A percentile compares a stretch with the other conserved stretches of the same genome.
These are phyloP conservation scores for Piper longum DNA, from an alignment of 164 flowering plant genomes.

Conservation along the genomic window DNA sequence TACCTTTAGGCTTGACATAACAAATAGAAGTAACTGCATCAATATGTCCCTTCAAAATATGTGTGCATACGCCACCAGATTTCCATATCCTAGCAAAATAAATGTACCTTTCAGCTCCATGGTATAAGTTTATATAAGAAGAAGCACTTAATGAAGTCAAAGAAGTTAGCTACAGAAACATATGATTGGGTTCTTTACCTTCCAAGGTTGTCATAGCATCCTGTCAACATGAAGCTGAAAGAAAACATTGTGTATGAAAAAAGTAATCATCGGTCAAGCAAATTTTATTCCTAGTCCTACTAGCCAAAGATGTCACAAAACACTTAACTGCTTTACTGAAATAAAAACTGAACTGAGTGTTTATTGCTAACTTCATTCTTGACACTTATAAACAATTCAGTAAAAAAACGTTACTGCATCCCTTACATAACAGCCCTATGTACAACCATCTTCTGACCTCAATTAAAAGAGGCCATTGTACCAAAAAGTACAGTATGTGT, in stretches of 20 bases:
- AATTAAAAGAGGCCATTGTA: too few relatives aligned
- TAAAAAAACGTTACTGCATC: too few relatives aligned
- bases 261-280: too few relatives aligned
- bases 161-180: background rate
- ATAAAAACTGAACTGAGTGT: too few relatives aligned
- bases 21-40: conserved; percentile 62
- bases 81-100: conserved; percentile 60
- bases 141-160: background rate
- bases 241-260: conserved; percentile 3
- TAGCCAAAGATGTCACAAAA: background rate
- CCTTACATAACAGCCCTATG: too few relatives aligned
- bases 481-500: too few relatives aligned
- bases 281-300: background rate
- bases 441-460: too few relatives aligned
- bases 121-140: background rate
- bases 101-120: background rate
- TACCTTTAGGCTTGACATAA: conserved; percentile 49
- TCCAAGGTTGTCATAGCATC: conserved; percentile 83
- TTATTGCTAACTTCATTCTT: too few relatives aligned
- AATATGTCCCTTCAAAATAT: conserved; percentile 68
- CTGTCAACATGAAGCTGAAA: conserved; percentile 76
- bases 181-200: conserved; percentile 35
- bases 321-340: background rate
- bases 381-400: too few relatives aligned
- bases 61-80: conserved; percentile 56